Base-by-base conservation (phyloP, 441 rosid species). In the Cnidoscolus chayamansa region DNA sequence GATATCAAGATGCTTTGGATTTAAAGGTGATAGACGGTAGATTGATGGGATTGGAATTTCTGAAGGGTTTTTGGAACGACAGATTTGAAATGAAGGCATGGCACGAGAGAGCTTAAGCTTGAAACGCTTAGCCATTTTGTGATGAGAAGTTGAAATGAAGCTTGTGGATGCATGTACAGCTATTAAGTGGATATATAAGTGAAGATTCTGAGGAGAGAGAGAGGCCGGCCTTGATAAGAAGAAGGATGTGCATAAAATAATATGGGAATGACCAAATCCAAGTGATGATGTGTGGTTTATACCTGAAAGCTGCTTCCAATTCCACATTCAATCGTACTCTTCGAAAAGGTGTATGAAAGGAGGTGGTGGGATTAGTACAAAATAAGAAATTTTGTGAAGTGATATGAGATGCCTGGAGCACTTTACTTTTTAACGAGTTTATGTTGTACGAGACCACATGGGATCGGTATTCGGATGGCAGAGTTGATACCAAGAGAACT, bases 61-160 rank as follows among this genome's bases (percentile, higher is more conserved):
- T 7, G 57, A 50, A 35, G 47, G 20, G 19, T 53, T 54, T 40
- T 72, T 79, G 4, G 82, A 72, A 55, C 89, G 80, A 60, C 89
- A 86, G 62, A 84, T 48, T 37, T 79, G 86, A 35, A 86, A 76
- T 11, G 81, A 67, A 71, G 78, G 70, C 6, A 86, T 60, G 15
- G 74, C 77, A 13, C 81, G 76, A 65, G 81, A 81, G 56, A 81
- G 63, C 71, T 78, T 82, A 25, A 79, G 80, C 85, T 84, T 82
- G 48, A 79, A 65, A 78, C 76, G 80, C 72, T 79, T 79, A 43
- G 82, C 72, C 87, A 83, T 40, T 40, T 40, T 86, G 13, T 10
- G 13, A 1, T 4, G 10, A 3, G 20, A 15, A 17, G 15, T 30
- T 25, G 55, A 55, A 19, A 8, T 10, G 37, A 65, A 71, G 9